Evolutionary conservation across 148 eudicot species (phyloP), one percentile per base, ranked within the genome.

Genomic region (Spergularia marina): DNA sequence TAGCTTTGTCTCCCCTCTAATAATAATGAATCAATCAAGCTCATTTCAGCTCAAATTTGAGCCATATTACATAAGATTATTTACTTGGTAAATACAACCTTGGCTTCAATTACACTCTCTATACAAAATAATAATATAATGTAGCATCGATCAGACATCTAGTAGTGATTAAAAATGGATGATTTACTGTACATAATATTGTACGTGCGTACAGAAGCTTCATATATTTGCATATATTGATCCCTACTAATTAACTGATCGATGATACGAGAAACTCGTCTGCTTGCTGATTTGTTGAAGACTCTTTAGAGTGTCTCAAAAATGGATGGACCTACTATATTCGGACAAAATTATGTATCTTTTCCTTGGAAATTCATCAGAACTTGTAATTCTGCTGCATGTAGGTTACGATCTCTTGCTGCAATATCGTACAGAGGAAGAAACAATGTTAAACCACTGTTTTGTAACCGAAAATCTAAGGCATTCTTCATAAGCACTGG

Each of bases 401-500:
- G 91, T 89, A 92, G 77, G 80, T 74, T 14, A 95, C 96, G 36
- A 92, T 80, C 85, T 95, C 97, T 92, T 95, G 99, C 99, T 95
- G 97, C 88, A 88, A 77, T 36, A 79, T 39, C n/a, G 67, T 63
- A 21, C 55, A 56, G 18, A 17, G 6, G 7, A 44, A 23, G 25
- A 1, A 30, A 65, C 5, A 7, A 44, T 12, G 20, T 39, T 12
- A 17, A 36, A 41, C 34, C 34, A 17, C 13, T 55, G 1, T 2
- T 2, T n/a, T 23, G 18, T 5, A 58, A 10, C 8, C 2, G 62
- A 58, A 58, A 9, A 58, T 8, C 7, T 18, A 58, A 11, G 25
- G 20, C 62, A 58, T 8, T n/a, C 18, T 55, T 12, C 17, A 55
- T 55, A 6, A 4, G 4, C 7, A 15, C 36, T 30, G 1, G 4